phyloP scores from a whole-genome alignment of 176 grass and related monocot species.

The Zizania latifolia region DNA sequence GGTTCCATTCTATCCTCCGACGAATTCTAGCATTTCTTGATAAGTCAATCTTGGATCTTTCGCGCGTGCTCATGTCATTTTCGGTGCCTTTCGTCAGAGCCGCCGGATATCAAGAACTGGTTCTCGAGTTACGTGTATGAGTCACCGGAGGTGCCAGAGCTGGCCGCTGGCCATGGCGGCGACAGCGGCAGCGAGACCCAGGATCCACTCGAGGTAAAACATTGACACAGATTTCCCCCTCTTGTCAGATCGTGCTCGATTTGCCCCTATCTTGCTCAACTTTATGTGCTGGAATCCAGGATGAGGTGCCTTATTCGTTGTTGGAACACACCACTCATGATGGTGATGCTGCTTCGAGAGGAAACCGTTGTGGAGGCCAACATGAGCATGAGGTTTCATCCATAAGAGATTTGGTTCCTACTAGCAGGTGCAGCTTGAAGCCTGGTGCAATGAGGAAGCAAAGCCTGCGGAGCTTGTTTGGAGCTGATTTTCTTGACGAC shows the following conservation, averaged over 20 bases:
- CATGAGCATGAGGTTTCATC: not conserved
- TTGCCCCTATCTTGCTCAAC: not conserved
- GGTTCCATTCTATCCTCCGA: not conserved
- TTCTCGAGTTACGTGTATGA: conserved; percentile 76
- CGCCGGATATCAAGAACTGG: conserved; percentile 80
- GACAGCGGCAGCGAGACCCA: conserved; percentile 32
- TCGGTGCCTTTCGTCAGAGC: conserved; percentile 46
- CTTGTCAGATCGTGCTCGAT: not conserved
- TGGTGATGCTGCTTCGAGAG: not conserved
- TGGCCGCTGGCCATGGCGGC: not conserved
- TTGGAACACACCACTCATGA: not conserved
- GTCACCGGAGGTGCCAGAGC: conserved; percentile 31
- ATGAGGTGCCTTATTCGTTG: not conserved
- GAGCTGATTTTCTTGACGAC: conserved; percentile 25
- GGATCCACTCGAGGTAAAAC: conserved; percentile 46
- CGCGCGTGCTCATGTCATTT: not conserved
- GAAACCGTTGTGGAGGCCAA: not conserved
- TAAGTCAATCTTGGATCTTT: not conserved
- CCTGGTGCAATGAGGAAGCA: conserved; percentile 41
- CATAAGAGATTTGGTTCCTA: not conserved
- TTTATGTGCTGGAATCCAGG: conserved; percentile 10
- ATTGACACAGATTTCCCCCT: not conserved
- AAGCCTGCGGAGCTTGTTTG: conserved; percentile 33
- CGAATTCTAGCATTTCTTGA: not conserved
- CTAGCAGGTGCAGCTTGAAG: not conserved